Evolutionary conservation across 768 basidiomycete genomes (phyloP).

Genomic region (Pseudohyphozyma bogoriensis): DNA sequence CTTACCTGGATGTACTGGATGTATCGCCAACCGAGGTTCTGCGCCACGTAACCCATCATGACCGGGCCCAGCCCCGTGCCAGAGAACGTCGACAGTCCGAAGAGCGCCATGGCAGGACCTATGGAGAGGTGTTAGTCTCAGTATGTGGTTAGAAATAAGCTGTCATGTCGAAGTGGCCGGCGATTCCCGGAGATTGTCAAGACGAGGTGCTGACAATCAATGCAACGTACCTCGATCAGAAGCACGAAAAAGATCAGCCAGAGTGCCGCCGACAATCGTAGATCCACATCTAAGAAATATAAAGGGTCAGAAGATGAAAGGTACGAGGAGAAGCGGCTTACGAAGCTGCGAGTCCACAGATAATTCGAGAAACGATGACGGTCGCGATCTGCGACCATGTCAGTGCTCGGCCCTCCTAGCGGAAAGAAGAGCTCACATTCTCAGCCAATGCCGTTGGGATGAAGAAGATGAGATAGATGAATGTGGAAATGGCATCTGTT

Average conservation of each 20-base stretch:
- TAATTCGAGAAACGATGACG: constrained; percentile 37
- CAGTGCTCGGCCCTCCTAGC: too few relatives aligned
- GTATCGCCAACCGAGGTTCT: constrained; percentile 51
- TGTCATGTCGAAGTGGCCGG: too few relatives aligned
- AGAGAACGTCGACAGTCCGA: constrained; percentile 52
- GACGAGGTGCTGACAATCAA: too few relatives aligned
- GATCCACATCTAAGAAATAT: constrained; percentile 3
- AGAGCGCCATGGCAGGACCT: too few relatives aligned
- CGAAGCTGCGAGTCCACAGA: constrained; percentile 37
- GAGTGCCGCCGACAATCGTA: constrained; percentile 40
- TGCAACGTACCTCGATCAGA: constrained; percentile 34
- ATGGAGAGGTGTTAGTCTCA: constrained; percentile 51
- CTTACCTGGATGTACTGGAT: constrained; percentile 45
- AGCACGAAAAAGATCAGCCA: constrained; percentile 38
- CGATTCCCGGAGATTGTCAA: too few relatives aligned
- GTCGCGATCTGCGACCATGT: too few relatives aligned
- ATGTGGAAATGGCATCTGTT: constrained; percentile 32
- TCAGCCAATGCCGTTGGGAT: constrained; percentile 32
- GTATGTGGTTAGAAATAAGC: too few relatives aligned
- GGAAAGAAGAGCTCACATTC: too few relatives aligned
- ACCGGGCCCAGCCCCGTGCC: constrained; percentile 47
- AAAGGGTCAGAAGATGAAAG: background rate
- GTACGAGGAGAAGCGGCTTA: too few relatives aligned
- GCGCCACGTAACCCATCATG: constrained; percentile 6
- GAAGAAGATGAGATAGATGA: constrained; percentile 28